Base-by-base conservation (phyloP, 345 rosid species). In the Moringa oleifera region DNA sequence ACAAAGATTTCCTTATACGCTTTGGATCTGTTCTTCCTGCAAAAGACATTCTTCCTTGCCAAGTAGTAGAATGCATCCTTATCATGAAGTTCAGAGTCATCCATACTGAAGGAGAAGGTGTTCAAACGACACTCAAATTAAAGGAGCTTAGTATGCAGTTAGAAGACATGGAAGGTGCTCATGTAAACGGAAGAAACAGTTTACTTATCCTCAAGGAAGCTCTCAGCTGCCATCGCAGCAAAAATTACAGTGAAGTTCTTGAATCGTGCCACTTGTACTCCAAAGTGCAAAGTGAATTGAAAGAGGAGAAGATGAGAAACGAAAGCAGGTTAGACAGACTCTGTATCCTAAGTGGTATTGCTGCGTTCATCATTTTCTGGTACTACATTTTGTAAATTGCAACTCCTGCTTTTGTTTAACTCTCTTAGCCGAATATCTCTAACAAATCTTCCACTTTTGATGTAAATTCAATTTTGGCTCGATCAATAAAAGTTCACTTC, bases 1-100 rank as follows among this genome's bases (percentile, higher is more conserved):
- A 84, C 69, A 84, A 78, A 74, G 94, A 87, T 72, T 87, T 87
- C 33, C 79, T 87, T n/a, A 74, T 84, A 23, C 80, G 88, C 25
- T 87, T 84, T 57, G 94, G 94, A 41, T 84, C 94, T 7, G 78
- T 87, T 58, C 88, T 87, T 62, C 81, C 94, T n/a, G 94, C 94
- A 1, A 84, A 71, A 68, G 87, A 80, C 57, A 77, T 83, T 62
- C 79, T 80, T 58, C 88, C 86, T 21, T 77, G 88, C 45, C 94
- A 77, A 63, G 90, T 79, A 9, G 94, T 82, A 8, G 88, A 82
- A 65, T 87, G 94, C 85, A 76, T 84, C 61, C 83, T 84, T 13
- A 61, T 69, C 20, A 84, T 84, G 94, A 87, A 87, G 81, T 84
- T 82, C 55, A 77, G 81, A 72, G 84, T 84, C 47, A 17, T 76